Evolutionary conservation across 2,329 filamentous ascomycete genomes (phyloP), one percentile per base, ranked within the genome.

Genomic region (Hymenoscyphus infarciens): DNA sequence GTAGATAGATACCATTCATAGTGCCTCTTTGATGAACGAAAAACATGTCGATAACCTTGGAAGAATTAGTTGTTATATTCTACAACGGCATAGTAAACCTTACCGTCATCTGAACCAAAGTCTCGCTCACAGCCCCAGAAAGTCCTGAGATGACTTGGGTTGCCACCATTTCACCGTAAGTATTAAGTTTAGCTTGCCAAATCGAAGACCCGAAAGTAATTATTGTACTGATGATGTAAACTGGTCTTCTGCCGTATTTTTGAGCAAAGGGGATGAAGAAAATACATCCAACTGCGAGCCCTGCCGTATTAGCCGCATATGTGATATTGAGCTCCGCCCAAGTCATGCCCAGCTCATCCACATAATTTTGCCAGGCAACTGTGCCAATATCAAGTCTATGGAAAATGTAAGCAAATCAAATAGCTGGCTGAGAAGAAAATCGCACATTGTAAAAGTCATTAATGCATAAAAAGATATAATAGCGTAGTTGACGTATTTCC

Each of bases 1-100:
- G 27, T 74, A 78, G 61, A 79, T 71, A 63, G 80, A 83, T 11
- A 80, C 74, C 73, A 63, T 83, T 84, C 76, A 80, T 78, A 1
- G 74, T 70, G 0, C 77, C 80, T 22, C 77, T 74, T 60, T 82
- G 73, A 58, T 82, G 80, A 3, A 81, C 74, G 62, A 82, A 82
- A 69, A 78, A 82, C 53, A 82, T 60, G 65, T 82, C 79, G 11
- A 76, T 75, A 11, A 81, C 75, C 53, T 60, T 25, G n/a, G 19
- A 35, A 38, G 10, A 25, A 31, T 57, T 22, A 57, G 31, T 39
- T 33, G 3, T 13, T 13, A 11, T 8, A 15, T 19, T 11, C 5
- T 35, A 1, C 7, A 38, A 8, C 4, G 10, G 19, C 1, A 54
- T 27, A 49, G 25, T 53, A 22, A 53, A 29, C 56, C 59, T 29